Evolutionary conservation across 2,329 filamentous ascomycete genomes (phyloP).

Genomic region (Phyllosticta citriasiana): DNA sequence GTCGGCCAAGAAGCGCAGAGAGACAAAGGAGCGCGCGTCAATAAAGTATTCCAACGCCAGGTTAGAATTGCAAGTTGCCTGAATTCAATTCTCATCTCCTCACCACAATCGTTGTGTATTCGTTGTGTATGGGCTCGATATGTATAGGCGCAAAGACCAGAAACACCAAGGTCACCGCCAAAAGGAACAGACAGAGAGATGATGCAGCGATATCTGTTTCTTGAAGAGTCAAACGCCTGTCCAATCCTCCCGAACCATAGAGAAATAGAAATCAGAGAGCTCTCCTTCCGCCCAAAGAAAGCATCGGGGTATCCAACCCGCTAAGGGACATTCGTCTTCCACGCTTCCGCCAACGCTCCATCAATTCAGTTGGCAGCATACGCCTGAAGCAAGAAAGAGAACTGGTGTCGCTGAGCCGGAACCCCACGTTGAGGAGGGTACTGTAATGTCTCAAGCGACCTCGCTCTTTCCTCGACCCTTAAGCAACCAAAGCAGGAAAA

Average conservation of each 20-base stretch:
- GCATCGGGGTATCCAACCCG: neutral
- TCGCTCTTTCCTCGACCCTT: neutral
- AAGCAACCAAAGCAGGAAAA: neutral
- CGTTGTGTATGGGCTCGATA: neutral
- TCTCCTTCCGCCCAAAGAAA: neutral
- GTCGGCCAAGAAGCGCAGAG: too few relatives aligned
- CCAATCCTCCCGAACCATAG: neutral
- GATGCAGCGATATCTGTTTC: neutral
- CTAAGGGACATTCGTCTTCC: too few relatives aligned
- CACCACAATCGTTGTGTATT: neutral
- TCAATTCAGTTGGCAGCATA: neutral
- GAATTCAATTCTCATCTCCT: neutral
- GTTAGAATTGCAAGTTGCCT: neutral
- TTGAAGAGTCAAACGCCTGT: neutral
- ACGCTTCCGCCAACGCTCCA: neutral
- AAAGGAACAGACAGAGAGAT: neutral
- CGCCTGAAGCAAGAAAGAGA: too few relatives aligned
- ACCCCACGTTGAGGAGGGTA: neutral
- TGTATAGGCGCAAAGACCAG: neutral
- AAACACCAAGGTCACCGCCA: neutral
- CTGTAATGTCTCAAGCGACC: neutral
- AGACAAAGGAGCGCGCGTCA: too few relatives aligned
- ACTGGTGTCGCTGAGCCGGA: too few relatives aligned
- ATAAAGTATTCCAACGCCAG: too few relatives aligned
- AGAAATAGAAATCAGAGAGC: neutral